Evolutionary conservation across 2,329 filamentous ascomycete genomes (phyloP).

Genomic region (Ophiobolus disseminans): DNA sequence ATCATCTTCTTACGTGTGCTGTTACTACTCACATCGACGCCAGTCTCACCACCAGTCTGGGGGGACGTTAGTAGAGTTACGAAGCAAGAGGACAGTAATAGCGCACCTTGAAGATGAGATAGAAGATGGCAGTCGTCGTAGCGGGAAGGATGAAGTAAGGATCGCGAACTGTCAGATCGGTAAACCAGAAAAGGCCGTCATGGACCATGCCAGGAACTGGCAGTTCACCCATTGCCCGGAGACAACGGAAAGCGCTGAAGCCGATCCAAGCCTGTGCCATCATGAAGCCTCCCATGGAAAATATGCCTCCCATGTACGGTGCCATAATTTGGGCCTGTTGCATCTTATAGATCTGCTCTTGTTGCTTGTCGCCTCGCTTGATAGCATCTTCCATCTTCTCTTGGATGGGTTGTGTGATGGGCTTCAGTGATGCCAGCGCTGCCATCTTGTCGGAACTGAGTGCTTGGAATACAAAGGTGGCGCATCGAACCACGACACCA

Average conservation of each 20-base stretch:
- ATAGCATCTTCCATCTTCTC: constrained; percentile 60
- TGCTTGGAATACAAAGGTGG: constrained; percentile 69
- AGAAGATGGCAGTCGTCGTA: constrained; percentile 64
- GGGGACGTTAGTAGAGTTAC: constrained; percentile 20
- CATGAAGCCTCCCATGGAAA: constrained; percentile 60
- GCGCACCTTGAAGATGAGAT: constrained; percentile 65
- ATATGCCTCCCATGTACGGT: constrained; percentile 25
- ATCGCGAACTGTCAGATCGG: constrained; percentile 76
- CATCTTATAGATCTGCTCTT: constrained; percentile 50
- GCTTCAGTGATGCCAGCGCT: constrained; percentile 67
- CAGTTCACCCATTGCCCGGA: constrained; percentile 75
- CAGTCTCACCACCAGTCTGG: constrained; percentile 60
- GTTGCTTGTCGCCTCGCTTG: constrained; percentile 54
- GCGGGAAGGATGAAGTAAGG: constrained; percentile 79
- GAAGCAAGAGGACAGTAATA: constrained; percentile 10
- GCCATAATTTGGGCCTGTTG: constrained; percentile 60
- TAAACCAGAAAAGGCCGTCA: constrained; percentile 79
- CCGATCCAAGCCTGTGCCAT: constrained; percentile 72
- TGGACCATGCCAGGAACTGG: constrained; percentile 80
- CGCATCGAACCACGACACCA: constrained; percentile 68
- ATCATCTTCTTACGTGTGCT: constrained; percentile 51
- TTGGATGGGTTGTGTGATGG: constrained; percentile 63
- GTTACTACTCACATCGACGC: constrained; percentile 34
- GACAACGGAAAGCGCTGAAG: constrained; percentile 79
- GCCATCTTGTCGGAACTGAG: constrained; percentile 67